Conservation (phyloP, 331 rosid species). For the Rosa hybrid region DNA sequence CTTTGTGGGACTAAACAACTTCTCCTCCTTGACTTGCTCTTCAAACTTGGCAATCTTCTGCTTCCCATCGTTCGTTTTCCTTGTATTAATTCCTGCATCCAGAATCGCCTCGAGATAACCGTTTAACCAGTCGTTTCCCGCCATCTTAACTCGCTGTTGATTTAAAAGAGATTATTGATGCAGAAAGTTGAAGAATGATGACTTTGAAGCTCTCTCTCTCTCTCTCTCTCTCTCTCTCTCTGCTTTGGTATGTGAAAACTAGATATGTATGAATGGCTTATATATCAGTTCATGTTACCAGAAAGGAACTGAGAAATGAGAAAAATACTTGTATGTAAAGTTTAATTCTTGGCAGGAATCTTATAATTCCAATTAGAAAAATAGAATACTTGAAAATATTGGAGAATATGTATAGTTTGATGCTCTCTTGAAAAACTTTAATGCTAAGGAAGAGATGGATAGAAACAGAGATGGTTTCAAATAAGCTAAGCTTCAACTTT, state of each 20-base stretch:
- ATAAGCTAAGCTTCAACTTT: background rate
- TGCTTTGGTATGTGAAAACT: background rate
- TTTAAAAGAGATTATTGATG: background rate
- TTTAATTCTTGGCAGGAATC: conserved; percentile 16
- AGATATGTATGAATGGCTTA: conserved; percentile 3
- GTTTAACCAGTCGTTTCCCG: conserved; percentile 71
- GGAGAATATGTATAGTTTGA: conserved; percentile 9
- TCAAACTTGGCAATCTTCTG: conserved; percentile 40
- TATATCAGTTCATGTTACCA: background rate
- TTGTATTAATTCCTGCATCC: conserved; percentile 54
- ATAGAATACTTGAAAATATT: background rate
- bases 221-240: background rate
- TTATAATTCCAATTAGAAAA: background rate
- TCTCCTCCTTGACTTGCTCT: conserved; percentile 39
- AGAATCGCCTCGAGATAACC: conserved; percentile 79
- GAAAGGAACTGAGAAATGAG: conserved; percentile 9
- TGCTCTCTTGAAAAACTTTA: background rate
- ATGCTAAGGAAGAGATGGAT: conserved; percentile 11
- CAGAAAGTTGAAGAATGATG: background rate
- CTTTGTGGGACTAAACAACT: conserved; percentile 49
- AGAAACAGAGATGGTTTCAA: conserved; percentile 11
- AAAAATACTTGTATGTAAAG: conserved; percentile 1
- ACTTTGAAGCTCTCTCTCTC: background rate
- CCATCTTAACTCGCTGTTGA: conserved; percentile 33
- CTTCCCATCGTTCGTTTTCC: conserved; percentile 41